These are phyloP conservation scores for Colletotrichum chlorophyti DNA, from an alignment of 2,329 filamentous ascomycete species.

Conservation along the genomic window DNA sequence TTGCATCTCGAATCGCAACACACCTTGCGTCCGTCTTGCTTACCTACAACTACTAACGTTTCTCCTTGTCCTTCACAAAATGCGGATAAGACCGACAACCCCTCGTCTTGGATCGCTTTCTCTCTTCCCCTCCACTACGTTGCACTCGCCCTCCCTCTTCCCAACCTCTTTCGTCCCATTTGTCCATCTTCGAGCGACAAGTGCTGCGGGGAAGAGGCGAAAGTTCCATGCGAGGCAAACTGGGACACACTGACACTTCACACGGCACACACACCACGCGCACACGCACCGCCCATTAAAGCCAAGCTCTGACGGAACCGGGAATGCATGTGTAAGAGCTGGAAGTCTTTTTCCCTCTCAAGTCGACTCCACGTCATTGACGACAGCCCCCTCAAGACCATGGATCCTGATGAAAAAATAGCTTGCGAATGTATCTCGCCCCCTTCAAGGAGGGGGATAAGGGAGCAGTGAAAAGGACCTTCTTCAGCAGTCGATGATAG, in stretches of 20 bases:
- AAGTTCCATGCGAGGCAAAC: slow-evolving; percentile 9
- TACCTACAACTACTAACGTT: background rate
- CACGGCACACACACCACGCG: no score
- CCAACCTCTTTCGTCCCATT: slow-evolving; percentile 22
- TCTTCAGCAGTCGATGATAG: slow-evolving; percentile 1
- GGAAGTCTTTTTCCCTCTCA: no score
- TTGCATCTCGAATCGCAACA: slow-evolving; percentile 8
- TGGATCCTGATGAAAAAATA: no score
- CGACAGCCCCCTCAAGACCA: no score
- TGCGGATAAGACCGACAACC: slow-evolving; percentile 11
- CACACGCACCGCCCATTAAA: no score
- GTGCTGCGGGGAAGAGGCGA: slow-evolving; percentile 26
- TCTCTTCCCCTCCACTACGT: slow-evolving; percentile 20
- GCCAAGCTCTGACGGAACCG: background rate
- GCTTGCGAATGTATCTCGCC: no score
- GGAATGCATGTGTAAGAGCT: no score
- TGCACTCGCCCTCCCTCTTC: slow-evolving; percentile 17
- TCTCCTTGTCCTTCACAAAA: background rate
- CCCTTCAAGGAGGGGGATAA: no score
- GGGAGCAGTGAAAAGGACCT: background rate
- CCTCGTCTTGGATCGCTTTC: slow-evolving; percentile 5
- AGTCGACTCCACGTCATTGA: no score
- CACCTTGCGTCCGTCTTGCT: background rate
- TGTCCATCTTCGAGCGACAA: slow-evolving; percentile 8
- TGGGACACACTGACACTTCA: background rate